phyloP scores from a whole-genome alignment of 2,329 filamentous ascomycete genomes.

The Neofusicoccum kwambonambiense region DNA sequence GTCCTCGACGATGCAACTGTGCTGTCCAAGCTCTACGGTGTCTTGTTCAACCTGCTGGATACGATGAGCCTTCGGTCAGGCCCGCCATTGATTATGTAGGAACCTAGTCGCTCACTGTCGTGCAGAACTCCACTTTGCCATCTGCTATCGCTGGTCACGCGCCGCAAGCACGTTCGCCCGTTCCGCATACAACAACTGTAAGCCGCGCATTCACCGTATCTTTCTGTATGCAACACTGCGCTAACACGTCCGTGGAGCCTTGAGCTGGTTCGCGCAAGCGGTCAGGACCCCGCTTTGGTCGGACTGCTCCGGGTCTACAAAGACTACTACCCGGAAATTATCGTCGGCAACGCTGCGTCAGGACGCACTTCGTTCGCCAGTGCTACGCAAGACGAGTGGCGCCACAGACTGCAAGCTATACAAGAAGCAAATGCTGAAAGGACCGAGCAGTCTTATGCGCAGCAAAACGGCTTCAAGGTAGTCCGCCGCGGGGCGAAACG shows the following conservation, averaged over 20 bases:
- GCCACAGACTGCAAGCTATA: conserved; percentile 64
- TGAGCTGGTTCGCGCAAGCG: conserved; percentile 48
- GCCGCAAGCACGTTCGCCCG: conserved; percentile 78
- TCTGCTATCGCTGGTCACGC: conserved; percentile 73
- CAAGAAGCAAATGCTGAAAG: conserved; percentile 56
- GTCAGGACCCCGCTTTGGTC: conserved; percentile 70
- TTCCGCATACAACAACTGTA: conserved; percentile 75
- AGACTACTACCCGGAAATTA: conserved; percentile 87
- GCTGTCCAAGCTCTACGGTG: conserved; percentile 68
- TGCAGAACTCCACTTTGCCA: conserved; percentile 62
- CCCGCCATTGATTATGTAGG: not conserved
- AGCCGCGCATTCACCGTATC: conserved; percentile 11
- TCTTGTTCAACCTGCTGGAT: conserved; percentile 79
- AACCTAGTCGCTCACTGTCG: conserved; percentile 26
- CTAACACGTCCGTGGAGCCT: conserved; percentile 33
- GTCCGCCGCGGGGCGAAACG: conserved; percentile 52
- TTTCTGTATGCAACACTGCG: not conserved
- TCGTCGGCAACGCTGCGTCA: conserved; percentile 65
- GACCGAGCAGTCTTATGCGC: conserved; percentile 36
- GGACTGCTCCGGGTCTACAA: conserved; percentile 81
- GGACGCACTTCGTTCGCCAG: conserved; percentile 39
- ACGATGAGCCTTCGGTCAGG: conserved; percentile 69
- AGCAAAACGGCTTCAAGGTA: conserved; percentile 62
- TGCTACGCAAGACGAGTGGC: conserved; percentile 74
- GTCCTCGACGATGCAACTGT: conserved; percentile 62